Conservation (phyloP, 768 basidiomycete genomes). For the Pulveroboletus sp. region DNA sequence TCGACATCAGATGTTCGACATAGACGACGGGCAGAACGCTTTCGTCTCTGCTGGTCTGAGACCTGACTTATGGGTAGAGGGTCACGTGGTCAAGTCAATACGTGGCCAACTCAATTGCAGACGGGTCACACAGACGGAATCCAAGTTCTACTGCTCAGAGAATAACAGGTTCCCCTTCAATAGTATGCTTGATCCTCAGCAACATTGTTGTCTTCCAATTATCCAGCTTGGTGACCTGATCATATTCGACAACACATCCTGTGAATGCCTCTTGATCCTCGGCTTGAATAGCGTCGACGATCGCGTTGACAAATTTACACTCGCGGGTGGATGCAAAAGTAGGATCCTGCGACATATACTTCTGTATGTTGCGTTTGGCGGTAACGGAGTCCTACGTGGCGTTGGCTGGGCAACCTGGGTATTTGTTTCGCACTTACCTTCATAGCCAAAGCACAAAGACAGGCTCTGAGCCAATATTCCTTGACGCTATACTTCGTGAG, state of each 20-base stretch:
- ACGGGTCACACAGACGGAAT: background rate
- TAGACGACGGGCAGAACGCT: constrained; percentile 1
- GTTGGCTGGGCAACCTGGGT: constrained; percentile 7
- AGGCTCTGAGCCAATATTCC: constrained; percentile 90
- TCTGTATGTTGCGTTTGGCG: constrained; percentile 70
- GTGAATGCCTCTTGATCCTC: constrained; percentile 75
- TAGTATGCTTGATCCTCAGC: constrained; percentile 81
- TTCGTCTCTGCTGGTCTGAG: background rate
- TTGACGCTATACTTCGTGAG: constrained; percentile 99
- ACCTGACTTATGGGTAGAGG: background rate
- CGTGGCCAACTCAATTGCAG: constrained; percentile 14
- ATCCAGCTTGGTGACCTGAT: constrained; percentile 89
- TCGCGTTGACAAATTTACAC: constrained; percentile 75
- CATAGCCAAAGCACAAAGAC: constrained; percentile 85
- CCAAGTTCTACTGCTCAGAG: constrained; percentile 16
- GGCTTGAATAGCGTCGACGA: constrained; percentile 73
- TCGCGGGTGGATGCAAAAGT: constrained; percentile 88
- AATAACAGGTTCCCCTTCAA: constrained; percentile 52
- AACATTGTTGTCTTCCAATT: constrained; percentile 94
- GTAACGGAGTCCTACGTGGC: constrained; percentile 71
- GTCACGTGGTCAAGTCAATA: constrained; percentile 22
- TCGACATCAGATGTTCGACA: constrained; percentile 32
- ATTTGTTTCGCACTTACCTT: constrained; percentile 47
- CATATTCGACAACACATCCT: constrained; percentile 83
- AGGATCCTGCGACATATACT: constrained; percentile 77